phyloP scores from a whole-genome alignment of 2,329 filamentous ascomycete species.

The Cladosporium cucumerinum region DNA sequence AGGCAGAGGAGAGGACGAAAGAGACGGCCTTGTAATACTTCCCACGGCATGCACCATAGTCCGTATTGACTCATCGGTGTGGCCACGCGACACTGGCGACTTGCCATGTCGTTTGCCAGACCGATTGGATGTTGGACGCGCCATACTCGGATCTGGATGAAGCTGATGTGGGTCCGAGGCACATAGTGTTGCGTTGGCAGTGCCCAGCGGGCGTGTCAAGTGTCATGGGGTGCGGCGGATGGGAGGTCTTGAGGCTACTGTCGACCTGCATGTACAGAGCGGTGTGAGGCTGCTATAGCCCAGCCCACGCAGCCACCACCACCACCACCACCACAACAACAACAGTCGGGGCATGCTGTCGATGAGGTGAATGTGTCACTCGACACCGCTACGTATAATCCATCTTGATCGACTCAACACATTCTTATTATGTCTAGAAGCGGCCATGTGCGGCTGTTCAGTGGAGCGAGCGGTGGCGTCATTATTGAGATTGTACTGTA shows the following conservation, averaged over 20 bases:
- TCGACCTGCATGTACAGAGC: conserved; percentile 4
- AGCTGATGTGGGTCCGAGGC: conserved; percentile 9
- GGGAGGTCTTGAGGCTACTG: neutral
- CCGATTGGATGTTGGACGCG: conserved; percentile 5
- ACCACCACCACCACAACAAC: no score
- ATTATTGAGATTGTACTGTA: no score
- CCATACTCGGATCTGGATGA: conserved; percentile 1
- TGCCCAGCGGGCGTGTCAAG: conserved; percentile 3
- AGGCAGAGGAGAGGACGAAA: neutral
- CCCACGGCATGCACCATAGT: neutral
- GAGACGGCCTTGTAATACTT: neutral
- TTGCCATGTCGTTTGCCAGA: conserved; percentile 3
- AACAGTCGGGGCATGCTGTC: neutral
- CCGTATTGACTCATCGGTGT: conserved; percentile 9
- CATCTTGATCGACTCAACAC: neutral
- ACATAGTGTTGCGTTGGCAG: conserved; percentile 9
- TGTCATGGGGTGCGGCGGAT: conserved; percentile 7
- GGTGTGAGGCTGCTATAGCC: conserved; percentile 10
- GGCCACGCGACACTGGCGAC: conserved; percentile 3
- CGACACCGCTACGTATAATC: neutral
- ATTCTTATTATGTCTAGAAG: neutral
- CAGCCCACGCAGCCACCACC: conserved; percentile 5
- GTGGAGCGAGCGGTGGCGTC: conserved; percentile 6
- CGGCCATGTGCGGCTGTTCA: neutral
- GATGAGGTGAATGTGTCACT: neutral